Base-by-base conservation (phyloP, 192 early-diverging fungal species). In the Coemansia umbellata region DNA sequence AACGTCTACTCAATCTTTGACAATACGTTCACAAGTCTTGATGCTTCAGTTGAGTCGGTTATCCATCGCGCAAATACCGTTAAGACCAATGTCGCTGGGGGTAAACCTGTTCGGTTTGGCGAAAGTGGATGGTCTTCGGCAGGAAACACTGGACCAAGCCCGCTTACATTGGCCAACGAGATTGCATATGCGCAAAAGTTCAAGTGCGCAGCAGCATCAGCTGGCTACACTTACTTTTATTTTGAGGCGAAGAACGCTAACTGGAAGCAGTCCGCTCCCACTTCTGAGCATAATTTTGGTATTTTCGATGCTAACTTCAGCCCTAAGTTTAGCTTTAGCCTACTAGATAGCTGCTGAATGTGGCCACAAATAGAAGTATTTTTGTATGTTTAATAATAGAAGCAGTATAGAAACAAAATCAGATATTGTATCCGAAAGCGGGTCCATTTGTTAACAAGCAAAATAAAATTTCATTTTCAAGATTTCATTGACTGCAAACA, bases 241-340 rank as follows among this genome's bases (percentile, higher is more conserved):
- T 77, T 77, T 60, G 74, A 77, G 18, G 74, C 74, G 6, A 77
- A 77, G 67, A 53, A 77, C 27, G 67, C 74, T 1, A 19, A 55
- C 31, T 77, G 74, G 74, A 77, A 77, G 58, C 4, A 55, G 32
- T 52, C 47, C 41, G 43, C 26, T 18, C 23, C 23, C 1, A 15
- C 1, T 3, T 66, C 56, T 7, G 74, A 77, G 63, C 54, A 70
- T 27, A 77, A 50, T 58, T 77, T 66, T 72, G 69, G 69, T 23
- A 47, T 72, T 10, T 72, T 72, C 22, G 36, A 41, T 32, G 14
- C 47, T 13, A 35, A 22, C 6, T 67, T 50, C 44, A 21, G 40
- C 6, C 57, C 50, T 51, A 72, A 72, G 58, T 72, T 72, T 22
- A 54, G 64, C 57, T 55, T 71, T 27, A 32, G 36, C n/a, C 26